Conservation (phyloP, 2,329 filamentous ascomycete genomes). For the Diplodia scrobiculata region DNA sequence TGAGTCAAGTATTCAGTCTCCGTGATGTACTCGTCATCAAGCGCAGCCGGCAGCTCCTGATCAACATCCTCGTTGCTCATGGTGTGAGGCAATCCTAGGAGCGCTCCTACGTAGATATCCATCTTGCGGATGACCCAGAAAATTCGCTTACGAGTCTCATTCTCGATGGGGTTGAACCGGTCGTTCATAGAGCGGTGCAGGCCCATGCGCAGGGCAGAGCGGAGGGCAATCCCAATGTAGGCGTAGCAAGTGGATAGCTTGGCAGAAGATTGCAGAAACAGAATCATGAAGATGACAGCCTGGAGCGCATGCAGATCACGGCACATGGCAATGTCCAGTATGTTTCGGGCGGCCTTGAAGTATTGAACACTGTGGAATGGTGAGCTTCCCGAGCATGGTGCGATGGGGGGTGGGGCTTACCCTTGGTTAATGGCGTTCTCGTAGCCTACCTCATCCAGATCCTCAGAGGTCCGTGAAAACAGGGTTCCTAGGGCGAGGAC, state of each 20-base stretch:
- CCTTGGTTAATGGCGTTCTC: conserved; percentile 54
- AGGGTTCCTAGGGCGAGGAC: conserved; percentile 53
- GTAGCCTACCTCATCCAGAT: conserved; percentile 47
- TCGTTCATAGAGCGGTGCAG: conserved; percentile 53
- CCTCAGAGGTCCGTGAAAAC: conserved; percentile 48
- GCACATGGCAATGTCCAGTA: conserved; percentile 58
- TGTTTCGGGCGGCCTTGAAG: conserved; percentile 52
- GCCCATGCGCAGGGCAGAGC: conserved; percentile 55
- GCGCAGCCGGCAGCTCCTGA: conserved; percentile 51
- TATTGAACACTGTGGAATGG: conserved; percentile 48
- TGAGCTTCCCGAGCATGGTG: background rate
- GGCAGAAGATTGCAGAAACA: conserved; percentile 56
- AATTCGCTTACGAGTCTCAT: conserved; percentile 54
- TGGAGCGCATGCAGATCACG: conserved; percentile 55
- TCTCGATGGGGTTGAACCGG: conserved; percentile 53
- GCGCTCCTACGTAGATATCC: conserved; percentile 56
- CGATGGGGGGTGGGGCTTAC: conserved; percentile 33
- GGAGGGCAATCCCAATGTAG: conserved; percentile 55
- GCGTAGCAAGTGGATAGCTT: conserved; percentile 57
- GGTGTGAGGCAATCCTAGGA: conserved; percentile 54
- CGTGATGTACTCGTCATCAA: conserved; percentile 57
- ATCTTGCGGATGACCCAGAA: conserved; percentile 57
- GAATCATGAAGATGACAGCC: conserved; percentile 57
- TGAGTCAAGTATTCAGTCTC: conserved; percentile 55
- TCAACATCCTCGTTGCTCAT: conserved; percentile 55